A percentile compares a stretch with the other conserved stretches of the same genome.
phyloP scores from a whole-genome alignment of 1,139 yeast species.

The Nadsonia starkeyi-henricii region DNA sequence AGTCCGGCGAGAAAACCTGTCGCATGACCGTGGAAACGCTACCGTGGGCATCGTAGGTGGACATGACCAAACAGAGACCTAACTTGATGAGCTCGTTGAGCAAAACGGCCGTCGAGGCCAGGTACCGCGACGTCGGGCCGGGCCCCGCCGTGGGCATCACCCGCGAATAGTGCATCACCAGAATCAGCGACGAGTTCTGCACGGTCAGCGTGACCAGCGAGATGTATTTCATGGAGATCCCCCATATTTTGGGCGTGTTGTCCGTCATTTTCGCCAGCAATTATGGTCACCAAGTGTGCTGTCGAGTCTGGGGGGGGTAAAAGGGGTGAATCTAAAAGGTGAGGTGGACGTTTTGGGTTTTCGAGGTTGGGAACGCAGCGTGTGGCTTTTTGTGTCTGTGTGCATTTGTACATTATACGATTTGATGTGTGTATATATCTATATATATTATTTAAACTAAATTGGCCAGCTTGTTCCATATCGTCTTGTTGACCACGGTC shows the following conservation, averaged over 20 bases:
- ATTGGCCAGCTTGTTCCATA: no score
- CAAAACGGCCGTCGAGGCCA: slow-evolving; percentile 30
- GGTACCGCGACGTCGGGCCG: slow-evolving; percentile 16
- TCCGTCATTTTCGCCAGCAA: no score
- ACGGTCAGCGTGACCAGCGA: slow-evolving; percentile 7
- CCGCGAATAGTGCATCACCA: slow-evolving; percentile 30
- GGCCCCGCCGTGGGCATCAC: slow-evolving; percentile 28
- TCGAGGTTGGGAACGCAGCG: no score
- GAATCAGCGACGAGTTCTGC: slow-evolving; percentile 6
- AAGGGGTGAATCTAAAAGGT: no score
- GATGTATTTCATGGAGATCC: slow-evolving; percentile 5
- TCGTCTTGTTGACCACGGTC: no score
- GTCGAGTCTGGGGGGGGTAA: no score
- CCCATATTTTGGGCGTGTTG: slow-evolving; percentile 4
- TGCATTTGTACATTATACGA: no score
- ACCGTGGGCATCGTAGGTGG: slow-evolving; percentile 8
- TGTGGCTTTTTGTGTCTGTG: no score
- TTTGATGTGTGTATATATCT: no score
- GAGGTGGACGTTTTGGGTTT: no score
- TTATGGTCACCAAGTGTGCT: no score
- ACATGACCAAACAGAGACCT: slow-evolving; percentile 19
- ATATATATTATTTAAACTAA: no score
- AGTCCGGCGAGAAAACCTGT: slow-evolving; percentile 20
- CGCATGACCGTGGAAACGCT: slow-evolving; percentile 1
- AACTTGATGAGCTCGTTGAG: slow-evolving; percentile 28